Evolutionary conservation across 495 filamentous ascomycete genomes (phyloP).

Genomic region (Penicillium paradoxum): DNA sequence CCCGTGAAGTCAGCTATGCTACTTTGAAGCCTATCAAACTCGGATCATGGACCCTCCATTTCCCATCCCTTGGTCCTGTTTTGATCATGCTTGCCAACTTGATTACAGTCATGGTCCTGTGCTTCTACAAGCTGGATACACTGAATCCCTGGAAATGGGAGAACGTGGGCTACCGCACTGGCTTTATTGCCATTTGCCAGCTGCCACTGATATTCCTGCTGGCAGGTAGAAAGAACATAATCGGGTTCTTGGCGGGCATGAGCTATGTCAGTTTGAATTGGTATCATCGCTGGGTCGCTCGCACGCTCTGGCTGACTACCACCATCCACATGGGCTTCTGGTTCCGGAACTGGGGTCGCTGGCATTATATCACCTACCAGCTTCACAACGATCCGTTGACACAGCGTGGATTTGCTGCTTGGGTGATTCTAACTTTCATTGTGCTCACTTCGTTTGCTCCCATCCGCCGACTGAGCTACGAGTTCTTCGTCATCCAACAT

Average conservation of each 20-base stretch:
- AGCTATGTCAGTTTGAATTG: constrained; percentile 76
- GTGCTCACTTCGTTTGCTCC: constrained; percentile 63
- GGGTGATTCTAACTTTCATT: constrained; percentile 69
- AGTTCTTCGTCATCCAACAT: constrained; percentile 80
- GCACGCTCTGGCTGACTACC: constrained; percentile 67
- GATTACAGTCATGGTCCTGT: constrained; percentile 35
- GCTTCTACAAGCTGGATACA: constrained; percentile 40
- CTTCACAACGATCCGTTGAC: constrained; percentile 59
- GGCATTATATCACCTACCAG: constrained; percentile 58
- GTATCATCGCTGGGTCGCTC: constrained; percentile 76
- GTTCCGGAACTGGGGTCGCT: constrained; percentile 60
- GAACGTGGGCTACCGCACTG: constrained; percentile 68
- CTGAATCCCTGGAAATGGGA: constrained; percentile 52
- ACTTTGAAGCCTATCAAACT: constrained; percentile 51
- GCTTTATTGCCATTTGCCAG: constrained; percentile 73
- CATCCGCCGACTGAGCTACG: constrained; percentile 64
- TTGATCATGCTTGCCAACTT: constrained; percentile 37
- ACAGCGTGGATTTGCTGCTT: constrained; percentile 67
- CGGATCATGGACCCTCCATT: constrained; percentile 44
- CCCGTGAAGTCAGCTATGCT: constrained; percentile 62
- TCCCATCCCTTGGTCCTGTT: constrained; percentile 33
- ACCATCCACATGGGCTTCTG: constrained; percentile 74
- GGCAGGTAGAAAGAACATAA: constrained; percentile 70
- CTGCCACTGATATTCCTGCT: constrained; percentile 77
- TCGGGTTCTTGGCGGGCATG: constrained; percentile 61